Evolutionary conservation across 2,329 filamentous ascomycete species (phyloP).

Genomic region (Epichloe aotearoae): DNA sequence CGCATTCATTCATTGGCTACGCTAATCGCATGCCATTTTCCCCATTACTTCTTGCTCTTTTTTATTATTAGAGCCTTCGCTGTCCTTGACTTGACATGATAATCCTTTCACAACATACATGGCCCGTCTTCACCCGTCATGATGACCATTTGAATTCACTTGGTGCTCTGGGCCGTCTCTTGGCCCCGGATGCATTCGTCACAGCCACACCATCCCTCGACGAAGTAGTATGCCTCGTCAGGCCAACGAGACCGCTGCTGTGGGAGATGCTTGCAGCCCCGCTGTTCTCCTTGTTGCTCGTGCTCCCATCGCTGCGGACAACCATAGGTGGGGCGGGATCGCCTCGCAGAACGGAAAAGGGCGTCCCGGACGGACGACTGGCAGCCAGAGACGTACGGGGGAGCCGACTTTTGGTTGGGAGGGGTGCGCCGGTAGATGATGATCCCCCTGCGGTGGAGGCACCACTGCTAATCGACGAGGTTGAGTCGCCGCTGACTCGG

Average conservation of each 20-base stretch:
- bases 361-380: constrained; percentile 12
- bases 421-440: neutral
- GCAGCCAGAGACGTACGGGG: constrained; percentile 24
- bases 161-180: constrained; percentile 15
- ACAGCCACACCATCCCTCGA: constrained; percentile 4
- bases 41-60: neutral
- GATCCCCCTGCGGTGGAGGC: constrained; percentile 3
- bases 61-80: neutral
- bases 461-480: constrained; percentile 12
- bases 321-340: constrained; percentile 16
- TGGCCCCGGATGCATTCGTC: constrained; percentile 8
- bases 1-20: no score
- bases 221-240: neutral
- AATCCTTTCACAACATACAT: neutral
- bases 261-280: neutral
- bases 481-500: constrained; percentile 28
- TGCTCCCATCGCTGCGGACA: constrained; percentile 25
- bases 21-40: neutral
- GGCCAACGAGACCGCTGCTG: neutral
- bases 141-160: constrained; percentile 14
- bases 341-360: constrained; percentile 5
- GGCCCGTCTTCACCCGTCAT: constrained; percentile 5
- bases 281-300: constrained; percentile 27
- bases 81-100: neutral
- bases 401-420: constrained; percentile 23